These are phyloP conservation scores for Mortierella sp. DNA, from an alignment of 371 early-diverging fungal genomes.

Conservation along the genomic window DNA sequence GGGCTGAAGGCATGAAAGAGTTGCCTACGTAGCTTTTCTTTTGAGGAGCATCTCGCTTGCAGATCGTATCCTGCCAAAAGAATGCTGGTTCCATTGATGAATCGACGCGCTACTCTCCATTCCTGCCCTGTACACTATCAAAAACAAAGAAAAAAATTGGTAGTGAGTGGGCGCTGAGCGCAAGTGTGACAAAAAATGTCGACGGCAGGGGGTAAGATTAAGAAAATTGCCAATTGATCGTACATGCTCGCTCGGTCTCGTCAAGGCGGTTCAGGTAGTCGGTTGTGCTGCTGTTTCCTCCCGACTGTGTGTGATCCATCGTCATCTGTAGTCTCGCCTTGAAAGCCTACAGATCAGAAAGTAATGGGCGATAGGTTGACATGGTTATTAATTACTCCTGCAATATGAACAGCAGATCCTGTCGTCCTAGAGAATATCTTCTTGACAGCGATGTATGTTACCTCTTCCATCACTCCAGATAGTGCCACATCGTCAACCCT, in stretches of 20 bases:
- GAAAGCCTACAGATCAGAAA: conserved; percentile 29
- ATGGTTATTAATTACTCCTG: neutral
- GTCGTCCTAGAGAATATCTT: neutral
- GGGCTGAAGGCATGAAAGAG: too few relatives aligned
- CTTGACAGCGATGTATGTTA: neutral
- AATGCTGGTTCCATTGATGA: conserved; percentile 57
- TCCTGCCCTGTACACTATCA: conserved; percentile 54
- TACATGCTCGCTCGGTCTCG: conserved; percentile 54
- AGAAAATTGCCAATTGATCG: neutral
- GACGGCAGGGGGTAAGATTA: too few relatives aligned
- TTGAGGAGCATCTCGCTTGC: conserved; percentile 51
- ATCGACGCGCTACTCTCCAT: conserved; percentile 48
- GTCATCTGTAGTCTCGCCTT: conserved; percentile 45
- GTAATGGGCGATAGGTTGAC: neutral
- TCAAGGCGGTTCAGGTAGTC: conserved; percentile 45
- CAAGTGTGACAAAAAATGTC: neutral
- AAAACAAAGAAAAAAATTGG: neutral
- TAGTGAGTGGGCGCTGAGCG: neutral
- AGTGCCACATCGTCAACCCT: conserved; percentile 37
- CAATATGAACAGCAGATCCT: neutral
- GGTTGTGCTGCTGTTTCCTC: conserved; percentile 36
- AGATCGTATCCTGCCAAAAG: conserved; percentile 57
- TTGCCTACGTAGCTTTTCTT: conserved; percentile 25
- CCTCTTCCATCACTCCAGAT: conserved; percentile 26
- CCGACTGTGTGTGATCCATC: conserved; percentile 57